These are phyloP conservation scores for Chamaecrista fasciculata DNA, from an alignment of 306 rosid species.

Conservation along the genomic window DNA sequence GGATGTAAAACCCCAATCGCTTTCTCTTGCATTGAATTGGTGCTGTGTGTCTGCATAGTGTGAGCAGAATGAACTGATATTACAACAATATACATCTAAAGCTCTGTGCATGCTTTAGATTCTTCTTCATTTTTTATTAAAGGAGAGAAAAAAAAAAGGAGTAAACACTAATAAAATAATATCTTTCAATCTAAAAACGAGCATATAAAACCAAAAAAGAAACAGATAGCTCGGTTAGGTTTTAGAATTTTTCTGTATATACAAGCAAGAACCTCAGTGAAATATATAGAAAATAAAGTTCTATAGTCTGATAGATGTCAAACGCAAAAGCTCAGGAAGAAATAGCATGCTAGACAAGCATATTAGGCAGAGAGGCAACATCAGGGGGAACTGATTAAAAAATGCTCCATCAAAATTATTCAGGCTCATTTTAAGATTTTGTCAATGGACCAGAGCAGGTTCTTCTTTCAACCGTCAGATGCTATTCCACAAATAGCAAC, in stretches of 20 bases:
- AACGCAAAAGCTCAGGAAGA: background rate
- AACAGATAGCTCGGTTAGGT: background rate
- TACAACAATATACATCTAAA: slow-evolving; percentile 14
- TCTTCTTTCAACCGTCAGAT: background rate
- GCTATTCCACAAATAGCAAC: slow-evolving; percentile 5
- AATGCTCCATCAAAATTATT: background rate
- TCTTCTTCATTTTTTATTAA: background rate
- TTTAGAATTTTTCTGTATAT: background rate
- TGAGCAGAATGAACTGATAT: slow-evolving; percentile 17
- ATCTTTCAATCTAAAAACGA: no score
- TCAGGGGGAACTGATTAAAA: background rate
- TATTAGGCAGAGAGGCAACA: background rate
- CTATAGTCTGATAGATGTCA: no score
- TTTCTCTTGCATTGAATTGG: slow-evolving; percentile 77
- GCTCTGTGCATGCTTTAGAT: background rate
- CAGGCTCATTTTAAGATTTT: background rate
- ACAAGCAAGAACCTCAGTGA: background rate
- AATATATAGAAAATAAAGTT: background rate
- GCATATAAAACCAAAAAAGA: no score
- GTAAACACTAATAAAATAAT: background rate
- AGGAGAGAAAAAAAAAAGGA: background rate
- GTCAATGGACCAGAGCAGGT: background rate
- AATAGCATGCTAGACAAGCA: background rate
- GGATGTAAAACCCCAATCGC: slow-evolving; percentile 91
- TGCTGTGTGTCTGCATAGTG: slow-evolving; percentile 71